Percentiles rank a stretch among this genome's conserved stretches.
Evolutionary conservation across 208 protist species (phyloP).

Genomic region (Endotrypanum monterogeii): DNA sequence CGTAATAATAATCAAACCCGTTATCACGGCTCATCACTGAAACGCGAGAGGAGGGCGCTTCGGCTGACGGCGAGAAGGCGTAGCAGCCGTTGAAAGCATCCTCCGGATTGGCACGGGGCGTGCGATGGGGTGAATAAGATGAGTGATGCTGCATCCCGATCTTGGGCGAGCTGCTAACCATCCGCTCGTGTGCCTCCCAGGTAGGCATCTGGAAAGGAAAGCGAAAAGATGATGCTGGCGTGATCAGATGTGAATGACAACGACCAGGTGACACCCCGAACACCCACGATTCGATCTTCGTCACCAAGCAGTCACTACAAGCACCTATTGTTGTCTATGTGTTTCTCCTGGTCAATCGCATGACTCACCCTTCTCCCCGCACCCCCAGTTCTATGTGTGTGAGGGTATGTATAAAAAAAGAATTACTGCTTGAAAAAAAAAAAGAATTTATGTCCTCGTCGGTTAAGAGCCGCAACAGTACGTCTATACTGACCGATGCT

Average conservation of each 20-base stretch:
- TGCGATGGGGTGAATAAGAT: neutral
- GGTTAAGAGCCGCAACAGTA: too few relatives aligned
- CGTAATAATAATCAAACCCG: constrained; percentile 24
- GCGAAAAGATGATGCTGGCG: neutral
- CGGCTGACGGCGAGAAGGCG: constrained; percentile 29
- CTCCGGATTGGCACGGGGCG: neutral
- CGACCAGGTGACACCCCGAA: neutral
- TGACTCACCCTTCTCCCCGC: neutral
- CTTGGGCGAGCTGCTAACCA: neutral
- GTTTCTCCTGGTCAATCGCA: neutral
- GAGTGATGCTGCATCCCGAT: neutral
- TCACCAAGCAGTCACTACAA: neutral
- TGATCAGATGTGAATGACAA: neutral
- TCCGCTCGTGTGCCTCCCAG: neutral
- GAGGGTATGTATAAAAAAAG: neutral
- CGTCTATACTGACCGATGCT: too few relatives aligned
- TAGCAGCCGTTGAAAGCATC: constrained; percentile 18
- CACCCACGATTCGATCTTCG: neutral
- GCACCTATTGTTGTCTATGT: neutral
- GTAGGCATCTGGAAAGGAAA: neutral
- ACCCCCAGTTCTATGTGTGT: neutral
- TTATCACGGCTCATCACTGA: constrained; percentile 21
- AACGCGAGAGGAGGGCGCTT: constrained; percentile 19
- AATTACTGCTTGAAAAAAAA: neutral
- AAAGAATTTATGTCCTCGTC: too few relatives aligned